Evolutionary conservation across 768 basidiomycete genomes (phyloP).

Genomic region (Rhizopogon vesiculosus): DNA sequence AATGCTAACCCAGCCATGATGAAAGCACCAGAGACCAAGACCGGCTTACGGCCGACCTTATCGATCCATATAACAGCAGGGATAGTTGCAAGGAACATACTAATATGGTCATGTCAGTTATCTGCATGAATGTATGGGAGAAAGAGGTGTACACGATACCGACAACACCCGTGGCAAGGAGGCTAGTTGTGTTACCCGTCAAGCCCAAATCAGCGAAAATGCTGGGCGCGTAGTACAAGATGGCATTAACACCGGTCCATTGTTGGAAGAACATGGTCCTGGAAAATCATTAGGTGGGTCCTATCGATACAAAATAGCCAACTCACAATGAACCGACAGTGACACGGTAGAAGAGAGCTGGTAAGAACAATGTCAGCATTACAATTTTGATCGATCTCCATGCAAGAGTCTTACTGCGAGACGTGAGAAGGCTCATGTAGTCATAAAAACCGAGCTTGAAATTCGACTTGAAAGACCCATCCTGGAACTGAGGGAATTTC

Average conservation of each 20-base stretch:
- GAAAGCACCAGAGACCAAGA: constrained; percentile 69
- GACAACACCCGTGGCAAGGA: constrained; percentile 67
- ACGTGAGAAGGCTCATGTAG: constrained; percentile 58
- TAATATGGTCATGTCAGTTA: constrained; percentile 14
- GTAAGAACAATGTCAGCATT: background rate
- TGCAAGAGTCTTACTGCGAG: constrained; percentile 28
- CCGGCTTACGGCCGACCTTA: constrained; percentile 69
- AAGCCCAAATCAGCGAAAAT: constrained; percentile 64
- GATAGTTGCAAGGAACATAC: constrained; percentile 74
- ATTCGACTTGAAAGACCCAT: constrained; percentile 49
- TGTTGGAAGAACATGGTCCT: constrained; percentile 80
- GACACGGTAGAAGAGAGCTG: constrained; percentile 59
- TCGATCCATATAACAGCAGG: constrained; percentile 83
- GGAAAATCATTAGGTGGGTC: background rate
- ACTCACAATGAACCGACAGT: constrained; percentile 53
- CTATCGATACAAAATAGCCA: background rate
- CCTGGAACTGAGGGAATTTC: constrained; percentile 61
- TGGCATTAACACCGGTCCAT: constrained; percentile 77
- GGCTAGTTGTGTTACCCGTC: constrained; percentile 52
- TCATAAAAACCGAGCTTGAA: constrained; percentile 58
- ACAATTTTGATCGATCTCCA: background rate
- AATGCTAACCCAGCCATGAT: constrained; percentile 55
- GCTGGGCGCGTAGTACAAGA: constrained; percentile 71
- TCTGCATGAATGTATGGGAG: background rate
- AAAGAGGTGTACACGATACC: constrained; percentile 58